Percentiles rank a stretch among this genome's conserved stretches.
These are phyloP conservation scores for Lithospermum erythrorhizon DNA, from an alignment of 257 asterid species.

Conservation along the genomic window DNA sequence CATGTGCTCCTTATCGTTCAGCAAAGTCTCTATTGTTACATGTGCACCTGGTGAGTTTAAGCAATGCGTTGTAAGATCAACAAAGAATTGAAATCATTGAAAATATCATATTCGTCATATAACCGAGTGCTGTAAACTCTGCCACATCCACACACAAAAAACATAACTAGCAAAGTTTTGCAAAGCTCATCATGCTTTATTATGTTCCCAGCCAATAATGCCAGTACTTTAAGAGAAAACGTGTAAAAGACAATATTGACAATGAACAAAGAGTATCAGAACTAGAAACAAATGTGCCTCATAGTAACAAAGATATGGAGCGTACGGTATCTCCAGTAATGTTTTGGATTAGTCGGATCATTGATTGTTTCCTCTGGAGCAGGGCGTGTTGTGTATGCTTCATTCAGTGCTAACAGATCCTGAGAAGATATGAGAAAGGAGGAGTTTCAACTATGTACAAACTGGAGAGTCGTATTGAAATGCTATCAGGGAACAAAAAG, in stretches of 20 bases:
- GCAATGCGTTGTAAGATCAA: not conserved
- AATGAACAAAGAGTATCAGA: not conserved
- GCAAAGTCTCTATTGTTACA: conserved; percentile 74
- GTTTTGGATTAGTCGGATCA: conserved; percentile 94
- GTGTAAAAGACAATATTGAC: not conserved
- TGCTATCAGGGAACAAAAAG: not conserved
- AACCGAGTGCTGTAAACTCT: not conserved
- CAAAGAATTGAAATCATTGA: not conserved
- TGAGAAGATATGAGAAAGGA: conserved; percentile 14
- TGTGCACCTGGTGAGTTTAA: conserved; percentile 51
- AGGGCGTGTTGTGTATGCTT: conserved; percentile 71
- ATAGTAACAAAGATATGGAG: conserved; percentile 8
- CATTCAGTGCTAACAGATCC: conserved; percentile 89
- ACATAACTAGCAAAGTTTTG: no score
- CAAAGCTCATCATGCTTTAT: not conserved
- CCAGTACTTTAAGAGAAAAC: not conserved
- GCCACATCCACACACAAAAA: not conserved
- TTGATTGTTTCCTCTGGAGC: conserved; percentile 92
- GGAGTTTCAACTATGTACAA: not conserved
- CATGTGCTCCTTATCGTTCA: conserved; percentile 53
- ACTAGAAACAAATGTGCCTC: not conserved
- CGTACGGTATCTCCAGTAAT: conserved; percentile 90
- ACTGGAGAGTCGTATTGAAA: not conserved
- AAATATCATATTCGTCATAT: not conserved
- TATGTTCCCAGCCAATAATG: not conserved